Evolutionary conservation across 2,329 filamentous ascomycete genomes (phyloP), one percentile per base, ranked within the genome.

Genomic region (Trichoderma lentiforme): DNA sequence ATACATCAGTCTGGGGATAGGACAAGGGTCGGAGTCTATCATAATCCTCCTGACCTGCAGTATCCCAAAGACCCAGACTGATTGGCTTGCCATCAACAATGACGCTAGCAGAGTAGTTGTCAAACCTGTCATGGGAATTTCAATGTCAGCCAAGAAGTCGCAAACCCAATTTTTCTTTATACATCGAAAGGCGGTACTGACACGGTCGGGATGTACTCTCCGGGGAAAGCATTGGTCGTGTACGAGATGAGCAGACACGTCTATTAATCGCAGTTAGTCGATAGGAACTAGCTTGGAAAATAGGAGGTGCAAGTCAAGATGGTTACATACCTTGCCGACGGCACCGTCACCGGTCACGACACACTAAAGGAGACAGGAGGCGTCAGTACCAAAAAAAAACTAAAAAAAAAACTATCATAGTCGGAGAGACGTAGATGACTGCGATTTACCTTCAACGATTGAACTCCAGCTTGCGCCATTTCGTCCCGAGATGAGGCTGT

Each of bases 181-280:
- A 28, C 32, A 14, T 32, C 39, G 60, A 68, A 47, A 53, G 74
- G 43, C 61, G 70, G 51, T n/a, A 87, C 92, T 83, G 85, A 96
- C 93, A 99, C 96, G 78, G 96, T 99, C 76, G 96, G 96, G 78
- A 99, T 98, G 84, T 99, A 99, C 88, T 99, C 96, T 83, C 96
- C 96, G n/a, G 96, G 96, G 83, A 99, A 99, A 76, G 96, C 96
- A 86, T 98, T 99, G 75, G 96, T 99, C 75, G 96, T 98, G 86
- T 99, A 99, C 68, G 95, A 98, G 82, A 99, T 99, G 79, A 99
- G 91, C 73, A 99, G 91, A 87, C 96, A 99, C 88, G 96, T 99
- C 95, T 98, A 74, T 53, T 43, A 83, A 71, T 67, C n/a, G 15
- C 9, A 34, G 65, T 72, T 70, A 73, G 71, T 47, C 56, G 47